Conservation (phyloP, 2,329 filamentous ascomycete genomes). For the Diaporthe batatas region DNA sequence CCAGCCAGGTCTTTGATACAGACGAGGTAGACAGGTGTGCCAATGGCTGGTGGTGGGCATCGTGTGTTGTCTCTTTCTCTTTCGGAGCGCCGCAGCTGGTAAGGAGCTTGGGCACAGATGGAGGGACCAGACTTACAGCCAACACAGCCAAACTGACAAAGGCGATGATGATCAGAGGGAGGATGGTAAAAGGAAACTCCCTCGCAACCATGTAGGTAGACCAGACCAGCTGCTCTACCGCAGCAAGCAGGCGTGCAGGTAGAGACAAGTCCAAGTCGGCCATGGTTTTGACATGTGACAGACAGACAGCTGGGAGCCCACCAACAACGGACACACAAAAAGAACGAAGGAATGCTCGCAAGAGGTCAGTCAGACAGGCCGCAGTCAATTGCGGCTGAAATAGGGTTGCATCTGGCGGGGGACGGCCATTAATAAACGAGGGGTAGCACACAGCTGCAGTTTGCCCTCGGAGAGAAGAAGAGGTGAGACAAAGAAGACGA, state of each 20-base stretch:
- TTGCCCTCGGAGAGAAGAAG: neutral
- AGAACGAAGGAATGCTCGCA: neutral
- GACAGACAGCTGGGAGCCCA: neutral
- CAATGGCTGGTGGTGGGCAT: neutral
- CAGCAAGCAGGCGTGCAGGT: constrained; percentile 44
- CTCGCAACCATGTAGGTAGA: constrained; percentile 53
- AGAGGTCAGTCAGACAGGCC: neutral
- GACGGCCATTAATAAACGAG: constrained; percentile 6
- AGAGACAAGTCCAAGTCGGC: constrained; percentile 20
- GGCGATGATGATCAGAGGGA: constrained; percentile 53
- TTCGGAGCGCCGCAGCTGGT: too few species aligned
- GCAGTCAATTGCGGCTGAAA: constrained; percentile 31
- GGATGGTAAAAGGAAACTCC: constrained; percentile 56
- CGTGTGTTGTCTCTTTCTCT: neutral
- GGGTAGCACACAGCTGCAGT: constrained; percentile 1
- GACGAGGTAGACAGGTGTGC: neutral
- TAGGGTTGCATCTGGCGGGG: constrained; percentile 10
- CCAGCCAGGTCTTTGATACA: neutral
- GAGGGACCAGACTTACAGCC: constrained; percentile 51
- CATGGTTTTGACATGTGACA: constrained; percentile 40
- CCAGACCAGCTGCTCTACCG: constrained; percentile 53
- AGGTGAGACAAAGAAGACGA: neutral
- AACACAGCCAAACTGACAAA: constrained; percentile 53
- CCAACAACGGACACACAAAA: neutral
- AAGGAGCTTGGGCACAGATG: neutral